phyloP scores from a whole-genome alignment of 805 yeast species.

The Teunomyces tritomae region DNA sequence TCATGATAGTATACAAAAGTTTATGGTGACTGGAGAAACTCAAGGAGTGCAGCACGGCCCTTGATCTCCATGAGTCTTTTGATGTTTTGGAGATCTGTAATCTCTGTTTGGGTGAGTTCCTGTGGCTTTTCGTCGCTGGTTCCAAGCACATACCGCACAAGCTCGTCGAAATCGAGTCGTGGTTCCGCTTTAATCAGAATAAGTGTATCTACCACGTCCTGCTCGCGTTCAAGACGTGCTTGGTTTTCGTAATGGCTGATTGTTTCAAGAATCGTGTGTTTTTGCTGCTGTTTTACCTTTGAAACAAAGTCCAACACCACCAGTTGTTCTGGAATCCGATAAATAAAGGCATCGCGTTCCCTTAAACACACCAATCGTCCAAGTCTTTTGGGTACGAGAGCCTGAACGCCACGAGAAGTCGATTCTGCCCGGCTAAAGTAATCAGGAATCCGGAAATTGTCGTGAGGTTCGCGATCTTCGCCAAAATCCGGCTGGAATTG shows the following conservation, averaged over 20 bases:
- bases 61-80: constrained; percentile 62
- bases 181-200: constrained; percentile 29
- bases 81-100: constrained; percentile 51
- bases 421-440: constrained; percentile 23
- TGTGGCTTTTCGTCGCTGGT: not conserved
- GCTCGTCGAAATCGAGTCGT: constrained; percentile 44
- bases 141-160: constrained; percentile 35
- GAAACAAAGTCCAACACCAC: constrained; percentile 67
- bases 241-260: constrained; percentile 24
- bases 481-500: constrained; percentile 1
- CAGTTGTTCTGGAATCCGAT: constrained; percentile 65
- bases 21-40: constrained; percentile 45
- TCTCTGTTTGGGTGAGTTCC: constrained; percentile 29
- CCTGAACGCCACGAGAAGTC: constrained; percentile 18
- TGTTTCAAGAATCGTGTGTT: constrained; percentile 29
- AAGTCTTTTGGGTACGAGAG: constrained; percentile 16
- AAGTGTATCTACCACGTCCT: constrained; percentile 24
- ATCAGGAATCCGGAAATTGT: constrained; percentile 26
- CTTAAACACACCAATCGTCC: constrained; percentile 19
- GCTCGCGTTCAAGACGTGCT: constrained; percentile 15
- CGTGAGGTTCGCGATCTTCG: constrained; percentile 1
- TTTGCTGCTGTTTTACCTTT: constrained; percentile 23
- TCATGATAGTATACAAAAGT: not conserved
- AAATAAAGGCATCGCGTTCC: constrained; percentile 43
- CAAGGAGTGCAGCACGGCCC: constrained; percentile 63